A percentile compares a stretch with the other conserved stretches of the same genome.
Evolutionary conservation across 2,329 filamentous ascomycete species (phyloP).

Genomic region (Chrysoporthe austroafricana): DNA sequence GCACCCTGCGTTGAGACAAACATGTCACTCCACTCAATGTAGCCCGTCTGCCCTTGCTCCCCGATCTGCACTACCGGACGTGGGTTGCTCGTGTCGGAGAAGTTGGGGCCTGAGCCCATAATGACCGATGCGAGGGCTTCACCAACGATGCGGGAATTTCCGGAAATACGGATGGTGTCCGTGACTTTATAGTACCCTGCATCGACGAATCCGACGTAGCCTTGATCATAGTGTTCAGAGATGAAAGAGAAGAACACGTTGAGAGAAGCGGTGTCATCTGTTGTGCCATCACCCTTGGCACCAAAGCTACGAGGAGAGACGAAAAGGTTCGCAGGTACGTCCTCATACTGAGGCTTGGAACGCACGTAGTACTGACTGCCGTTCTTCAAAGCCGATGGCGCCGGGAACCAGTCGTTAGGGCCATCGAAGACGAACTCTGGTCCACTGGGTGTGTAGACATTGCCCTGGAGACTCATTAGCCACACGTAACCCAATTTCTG

Average conservation of each 20-base stretch:
- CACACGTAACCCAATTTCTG: neutral
- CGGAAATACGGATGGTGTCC: conserved; percentile 54
- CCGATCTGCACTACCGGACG: conserved; percentile 67
- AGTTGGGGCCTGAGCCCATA: conserved; percentile 59
- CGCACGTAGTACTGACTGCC: conserved; percentile 49
- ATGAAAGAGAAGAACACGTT: conserved; percentile 37
- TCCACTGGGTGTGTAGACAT: conserved; percentile 60
- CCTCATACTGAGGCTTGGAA: conserved; percentile 70
- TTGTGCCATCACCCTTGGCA: conserved; percentile 70
- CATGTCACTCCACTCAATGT: conserved; percentile 73
- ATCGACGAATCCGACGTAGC: conserved; percentile 63
- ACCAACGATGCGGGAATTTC: conserved; percentile 59
- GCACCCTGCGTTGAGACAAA: conserved; percentile 71
- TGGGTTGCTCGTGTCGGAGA: conserved; percentile 61
- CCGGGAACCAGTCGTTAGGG: conserved; percentile 48
- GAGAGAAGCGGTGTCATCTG: conserved; percentile 59
- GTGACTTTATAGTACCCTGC: conserved; percentile 66
- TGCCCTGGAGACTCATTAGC: conserved; percentile 53
- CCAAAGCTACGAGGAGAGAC: conserved; percentile 65
- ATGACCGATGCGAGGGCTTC: conserved; percentile 56
- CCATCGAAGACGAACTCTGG: conserved; percentile 53
- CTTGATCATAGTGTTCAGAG: conserved; percentile 43
- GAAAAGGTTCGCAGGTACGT: conserved; percentile 55
- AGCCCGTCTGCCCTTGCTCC: conserved; percentile 62
- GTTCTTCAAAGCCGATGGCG: conserved; percentile 60